Evolutionary conservation across 148 eudicot genomes (phyloP).

Genomic region (Rheum nobile): DNA sequence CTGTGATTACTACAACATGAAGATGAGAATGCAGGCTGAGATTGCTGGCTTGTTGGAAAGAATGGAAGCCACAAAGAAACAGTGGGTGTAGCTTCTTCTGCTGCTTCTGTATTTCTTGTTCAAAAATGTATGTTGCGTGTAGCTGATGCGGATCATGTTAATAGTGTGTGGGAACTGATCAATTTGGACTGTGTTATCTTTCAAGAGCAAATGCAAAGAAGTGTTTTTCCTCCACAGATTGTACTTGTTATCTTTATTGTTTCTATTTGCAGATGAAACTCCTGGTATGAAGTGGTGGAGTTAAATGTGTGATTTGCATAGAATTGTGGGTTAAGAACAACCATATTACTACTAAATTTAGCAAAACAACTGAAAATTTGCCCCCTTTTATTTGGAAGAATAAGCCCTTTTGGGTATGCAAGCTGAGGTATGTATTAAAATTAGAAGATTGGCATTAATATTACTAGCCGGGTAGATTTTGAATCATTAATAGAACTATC

Average conservation of each 20-base stretch:
- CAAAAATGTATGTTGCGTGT: not conserved
- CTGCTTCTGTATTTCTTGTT: not conserved
- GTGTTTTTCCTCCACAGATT: not conserved
- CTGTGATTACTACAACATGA: slow-evolving; percentile 67
- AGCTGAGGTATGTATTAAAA: too few relatives aligned
- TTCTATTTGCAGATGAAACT: not conserved
- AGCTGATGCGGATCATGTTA: not conserved
- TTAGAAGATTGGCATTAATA: too few relatives aligned
- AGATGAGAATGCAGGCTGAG: slow-evolving; percentile 73
- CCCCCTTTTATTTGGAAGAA: too few relatives aligned
- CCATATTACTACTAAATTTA: not conserved
- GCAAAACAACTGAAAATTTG: too few relatives aligned
- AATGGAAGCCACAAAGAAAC: slow-evolving; percentile 81
- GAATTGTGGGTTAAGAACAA: not conserved
- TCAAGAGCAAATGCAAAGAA: not conserved
- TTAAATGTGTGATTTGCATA: not conserved
- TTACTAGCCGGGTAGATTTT: too few relatives aligned
- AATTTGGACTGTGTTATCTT: not conserved
- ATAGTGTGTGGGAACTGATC: slow-evolving; percentile 3
- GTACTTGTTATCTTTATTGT: not conserved
- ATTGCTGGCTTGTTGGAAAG: slow-evolving; percentile 72
- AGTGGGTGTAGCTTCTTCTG: slow-evolving; percentile 30
- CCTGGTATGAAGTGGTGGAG: not conserved
- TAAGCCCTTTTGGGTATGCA: too few relatives aligned
- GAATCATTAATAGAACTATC: too few relatives aligned